These are phyloP conservation scores for Cicer chorassanicum DNA, from an alignment of 306 rosid genomes.

Conservation along the genomic window DNA sequence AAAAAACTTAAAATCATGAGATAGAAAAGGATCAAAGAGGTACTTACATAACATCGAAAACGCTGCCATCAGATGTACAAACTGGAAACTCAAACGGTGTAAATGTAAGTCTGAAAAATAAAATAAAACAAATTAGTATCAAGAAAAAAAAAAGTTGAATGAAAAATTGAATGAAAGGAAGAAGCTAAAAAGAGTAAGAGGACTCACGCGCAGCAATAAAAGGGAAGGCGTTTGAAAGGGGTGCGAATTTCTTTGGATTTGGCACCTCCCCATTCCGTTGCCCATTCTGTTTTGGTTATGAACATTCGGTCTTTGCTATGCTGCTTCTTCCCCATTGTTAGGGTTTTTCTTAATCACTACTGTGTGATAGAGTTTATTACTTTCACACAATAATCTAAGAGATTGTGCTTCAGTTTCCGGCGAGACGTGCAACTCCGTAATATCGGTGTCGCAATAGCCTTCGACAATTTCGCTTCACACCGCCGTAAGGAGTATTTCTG, in stretches of 20 bases:
- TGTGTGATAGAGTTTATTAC: neutral
- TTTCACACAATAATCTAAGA: neutral
- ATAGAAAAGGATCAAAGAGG: neutral
- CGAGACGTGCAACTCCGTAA: neutral
- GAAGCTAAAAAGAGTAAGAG: conserved; percentile 7
- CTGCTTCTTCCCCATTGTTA: conserved; percentile 92
- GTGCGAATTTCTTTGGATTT: conserved; percentile 73
- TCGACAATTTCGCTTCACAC: conserved; percentile 15
- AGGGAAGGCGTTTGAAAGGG: conserved; percentile 93
- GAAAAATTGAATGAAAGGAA: neutral
- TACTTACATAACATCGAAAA: conserved; percentile 75
- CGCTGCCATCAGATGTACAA: conserved; percentile 87
- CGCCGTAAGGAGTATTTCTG: conserved; percentile 15
- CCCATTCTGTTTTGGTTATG: conserved; percentile 98
- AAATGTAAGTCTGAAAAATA: conserved; percentile 70
- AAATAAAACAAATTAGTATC: neutral
- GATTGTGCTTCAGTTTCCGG: conserved; percentile 28
- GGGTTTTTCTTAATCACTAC: conserved; percentile 41
- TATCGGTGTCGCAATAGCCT: conserved; percentile 33
- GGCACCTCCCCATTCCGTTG: conserved; percentile 98
- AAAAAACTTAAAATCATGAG: neutral
- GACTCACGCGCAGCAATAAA: conserved; percentile 88
- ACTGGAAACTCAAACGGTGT: conserved; percentile 88
- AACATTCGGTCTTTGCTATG: conserved; percentile 95
- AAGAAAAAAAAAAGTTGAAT: neutral